phyloP scores from a whole-genome alignment of 2,329 filamentous ascomycete genomes.

The Penicillium polonicum region DNA sequence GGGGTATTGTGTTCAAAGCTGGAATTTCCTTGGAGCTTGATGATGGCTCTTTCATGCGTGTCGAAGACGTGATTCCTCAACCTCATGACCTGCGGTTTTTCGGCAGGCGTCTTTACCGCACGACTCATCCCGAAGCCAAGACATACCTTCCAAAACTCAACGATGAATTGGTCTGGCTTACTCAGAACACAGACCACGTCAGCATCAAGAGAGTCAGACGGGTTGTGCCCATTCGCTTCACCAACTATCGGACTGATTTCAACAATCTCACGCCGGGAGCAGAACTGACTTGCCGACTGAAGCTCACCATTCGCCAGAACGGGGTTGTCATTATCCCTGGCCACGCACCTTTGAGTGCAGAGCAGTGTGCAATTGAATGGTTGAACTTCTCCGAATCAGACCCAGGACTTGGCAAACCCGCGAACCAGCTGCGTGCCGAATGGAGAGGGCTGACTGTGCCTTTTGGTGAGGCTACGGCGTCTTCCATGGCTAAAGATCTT shows the following conservation, averaged over 20 bases:
- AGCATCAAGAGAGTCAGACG: conserved; percentile 38
- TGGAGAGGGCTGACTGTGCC: conserved; percentile 36
- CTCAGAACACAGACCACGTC: conserved; percentile 47
- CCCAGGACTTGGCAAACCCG: conserved; percentile 9
- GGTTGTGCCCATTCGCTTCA: conserved; percentile 51
- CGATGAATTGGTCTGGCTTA: conserved; percentile 49
- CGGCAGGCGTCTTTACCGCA: conserved; percentile 40
- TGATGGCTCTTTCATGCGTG: conserved; percentile 43
- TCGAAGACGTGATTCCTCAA: conserved; percentile 38
- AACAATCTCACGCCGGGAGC: conserved; percentile 23
- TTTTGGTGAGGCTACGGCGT: conserved; percentile 29
- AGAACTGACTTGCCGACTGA: conserved; percentile 36
- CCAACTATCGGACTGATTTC: conserved; percentile 48
- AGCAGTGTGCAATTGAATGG: conserved; percentile 32
- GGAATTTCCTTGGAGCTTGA: conserved; percentile 40
- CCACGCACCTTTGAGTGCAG: conserved; percentile 2
- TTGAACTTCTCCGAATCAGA: conserved; percentile 34
- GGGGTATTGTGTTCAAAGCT: conserved; percentile 25
- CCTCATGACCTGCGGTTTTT: conserved; percentile 32
- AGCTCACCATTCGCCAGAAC: conserved; percentile 19
- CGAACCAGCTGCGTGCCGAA: conserved; percentile 24
- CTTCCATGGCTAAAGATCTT: not conserved
- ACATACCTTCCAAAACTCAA: conserved; percentile 34
- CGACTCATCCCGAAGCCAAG: conserved; percentile 33
- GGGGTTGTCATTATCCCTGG: not conserved